Evolutionary conservation across 306 rosid genomes (phyloP).

Genomic region (Lathyrus aphaca): DNA sequence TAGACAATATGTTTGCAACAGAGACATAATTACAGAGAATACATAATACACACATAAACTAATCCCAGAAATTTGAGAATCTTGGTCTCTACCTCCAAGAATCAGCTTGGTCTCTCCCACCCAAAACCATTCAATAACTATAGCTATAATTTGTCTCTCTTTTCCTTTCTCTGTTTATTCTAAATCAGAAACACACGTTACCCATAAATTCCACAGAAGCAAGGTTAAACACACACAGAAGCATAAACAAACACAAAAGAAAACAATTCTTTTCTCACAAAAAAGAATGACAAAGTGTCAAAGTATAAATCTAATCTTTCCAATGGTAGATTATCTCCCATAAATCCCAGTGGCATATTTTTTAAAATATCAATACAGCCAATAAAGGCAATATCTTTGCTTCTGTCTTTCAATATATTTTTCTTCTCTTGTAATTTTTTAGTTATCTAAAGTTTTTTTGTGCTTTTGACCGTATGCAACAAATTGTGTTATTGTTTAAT

Average conservation of each 20-base stretch:
- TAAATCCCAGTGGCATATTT: not conserved
- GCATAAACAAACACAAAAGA: not conserved
- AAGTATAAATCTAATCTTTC: slow-evolving; percentile 1
- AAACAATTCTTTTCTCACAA: not conserved
- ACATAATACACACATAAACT: too few species aligned
- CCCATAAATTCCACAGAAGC: too few species aligned
- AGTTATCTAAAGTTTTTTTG: slow-evolving; percentile 5
- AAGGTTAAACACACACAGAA: not conserved
- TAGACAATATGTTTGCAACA: too few species aligned
- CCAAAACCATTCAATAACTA: too few species aligned
- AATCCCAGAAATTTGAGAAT: too few species aligned
- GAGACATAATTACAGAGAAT: too few species aligned
- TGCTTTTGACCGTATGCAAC: slow-evolving; percentile 9
- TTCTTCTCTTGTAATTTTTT: not conserved
- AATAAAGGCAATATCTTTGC: not conserved
- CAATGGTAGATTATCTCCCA: not conserved
- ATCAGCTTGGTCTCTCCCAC: too few species aligned
- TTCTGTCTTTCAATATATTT: not conserved
- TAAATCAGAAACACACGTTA: too few species aligned
- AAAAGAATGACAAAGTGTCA: not conserved
- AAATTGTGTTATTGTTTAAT: slow-evolving; percentile 26
- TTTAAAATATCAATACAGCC: not conserved
- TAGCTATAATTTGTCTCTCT: too few species aligned
- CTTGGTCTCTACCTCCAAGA: too few species aligned
- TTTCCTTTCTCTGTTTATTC: too few species aligned